phyloP scores from a whole-genome alignment of 371 early-diverging fungal species.

The Mucor sp. region DNA sequence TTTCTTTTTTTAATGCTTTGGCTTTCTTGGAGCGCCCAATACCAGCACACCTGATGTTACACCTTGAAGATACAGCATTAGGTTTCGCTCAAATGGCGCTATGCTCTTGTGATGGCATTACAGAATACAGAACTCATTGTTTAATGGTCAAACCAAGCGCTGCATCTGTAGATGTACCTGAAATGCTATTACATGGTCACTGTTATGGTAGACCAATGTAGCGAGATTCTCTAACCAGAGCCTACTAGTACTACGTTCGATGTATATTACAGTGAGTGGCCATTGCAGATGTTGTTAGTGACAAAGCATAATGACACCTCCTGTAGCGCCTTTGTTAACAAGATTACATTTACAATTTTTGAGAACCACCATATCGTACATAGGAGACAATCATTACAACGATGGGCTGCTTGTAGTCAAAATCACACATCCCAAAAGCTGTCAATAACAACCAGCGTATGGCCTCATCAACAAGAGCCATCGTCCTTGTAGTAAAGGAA shows the following conservation, averaged over 20 bases:
- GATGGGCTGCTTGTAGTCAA: background rate
- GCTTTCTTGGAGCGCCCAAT: background rate
- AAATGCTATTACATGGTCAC: too few species aligned
- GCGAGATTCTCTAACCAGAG: too few species aligned
- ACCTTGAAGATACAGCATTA: background rate
- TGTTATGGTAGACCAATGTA: too few species aligned
- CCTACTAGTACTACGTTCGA: too few species aligned
- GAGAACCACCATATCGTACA: background rate
- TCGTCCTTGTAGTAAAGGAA: background rate
- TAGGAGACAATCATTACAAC: background rate
- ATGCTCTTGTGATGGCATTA: background rate
- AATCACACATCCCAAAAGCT: background rate
- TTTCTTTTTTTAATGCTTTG: conserved; percentile 2
- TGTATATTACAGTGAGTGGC: too few species aligned
- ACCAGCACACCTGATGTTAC: background rate
- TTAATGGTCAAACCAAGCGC: background rate
- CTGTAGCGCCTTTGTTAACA: background rate
- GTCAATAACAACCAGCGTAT: background rate
- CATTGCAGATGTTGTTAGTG: background rate
- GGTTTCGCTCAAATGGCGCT: too few species aligned
- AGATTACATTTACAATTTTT: background rate
- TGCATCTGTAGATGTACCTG: background rate
- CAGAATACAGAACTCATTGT: background rate
- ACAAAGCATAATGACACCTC: background rate
- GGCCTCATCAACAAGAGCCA: background rate